phyloP scores from a whole-genome alignment of 805 yeast genomes.

The Pichia occidentalis region DNA sequence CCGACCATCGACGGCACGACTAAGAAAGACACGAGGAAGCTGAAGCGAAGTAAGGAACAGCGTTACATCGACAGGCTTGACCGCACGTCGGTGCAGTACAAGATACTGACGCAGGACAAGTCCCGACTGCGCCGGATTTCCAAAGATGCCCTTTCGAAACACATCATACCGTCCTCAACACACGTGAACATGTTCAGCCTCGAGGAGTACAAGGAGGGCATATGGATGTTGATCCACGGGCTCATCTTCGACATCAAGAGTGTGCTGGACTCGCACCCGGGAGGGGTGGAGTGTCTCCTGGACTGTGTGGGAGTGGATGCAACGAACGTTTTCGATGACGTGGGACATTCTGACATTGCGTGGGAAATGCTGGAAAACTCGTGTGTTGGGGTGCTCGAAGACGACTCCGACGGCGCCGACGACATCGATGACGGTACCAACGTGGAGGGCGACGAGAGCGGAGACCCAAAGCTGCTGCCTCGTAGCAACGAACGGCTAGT shows the following conservation, averaged over 20 bases:
- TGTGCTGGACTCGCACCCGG: slow-evolving; percentile 62
- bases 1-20: too few relatives aligned
- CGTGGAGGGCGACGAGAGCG: background rate
- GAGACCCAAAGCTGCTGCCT: background rate
- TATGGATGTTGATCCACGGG: slow-evolving; percentile 68
- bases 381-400: slow-evolving; percentile 59
- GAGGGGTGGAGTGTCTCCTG: slow-evolving; percentile 75
- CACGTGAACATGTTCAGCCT: slow-evolving; percentile 5
- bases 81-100: slow-evolving; percentile 5
- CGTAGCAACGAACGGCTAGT: background rate
- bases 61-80: slow-evolving; percentile 4
- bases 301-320: slow-evolving; percentile 83
- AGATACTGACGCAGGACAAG: slow-evolving; percentile 3
- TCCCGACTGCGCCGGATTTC: slow-evolving; percentile 3
- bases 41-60: too few relatives aligned
- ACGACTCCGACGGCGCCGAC: slow-evolving; percentile 25
- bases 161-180: slow-evolving; percentile 8
- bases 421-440: slow-evolving; percentile 1
- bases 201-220: slow-evolving; percentile 36
- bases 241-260: slow-evolving; percentile 59
- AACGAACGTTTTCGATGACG: slow-evolving; percentile 60
- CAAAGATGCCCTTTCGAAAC: slow-evolving; percentile 8
- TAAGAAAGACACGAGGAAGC: too few relatives aligned
- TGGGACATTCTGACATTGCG: slow-evolving; percentile 72
- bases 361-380: slow-evolving; percentile 80